Evolutionary conservation across 768 basidiomycete genomes (phyloP), one percentile per base, ranked within the genome.

Genomic region (Boletellus ananiceps): DNA sequence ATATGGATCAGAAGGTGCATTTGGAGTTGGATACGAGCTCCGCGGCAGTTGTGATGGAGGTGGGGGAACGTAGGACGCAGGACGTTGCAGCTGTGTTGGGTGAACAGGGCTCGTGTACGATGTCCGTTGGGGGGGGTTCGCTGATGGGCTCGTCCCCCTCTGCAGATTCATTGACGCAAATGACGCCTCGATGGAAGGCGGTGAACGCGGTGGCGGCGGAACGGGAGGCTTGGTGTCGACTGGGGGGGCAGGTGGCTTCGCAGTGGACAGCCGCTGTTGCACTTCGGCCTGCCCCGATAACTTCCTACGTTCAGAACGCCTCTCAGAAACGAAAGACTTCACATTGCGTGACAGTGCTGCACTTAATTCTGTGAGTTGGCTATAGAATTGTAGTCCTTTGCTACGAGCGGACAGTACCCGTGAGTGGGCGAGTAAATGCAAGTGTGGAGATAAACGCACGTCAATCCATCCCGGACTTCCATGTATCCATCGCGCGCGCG

Each of bases 301-400:
- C 11, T 72, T 70, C 16, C 88, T 83, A 8, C 93, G 77, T 63
- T 98, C 93, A 0, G 73, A 68, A 8, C 74, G 77, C 25, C 95
- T 75, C 15, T 77, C 71, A 0, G 76, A 69, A 8, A 92, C 72
- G 60, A 86, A 96, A 0, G 73, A 68, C 43, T 74, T 78, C 3
- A 81, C 78, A 48, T 82, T 83, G 4, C 74, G 67, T 32, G 75
- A 71, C 5, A 97, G 76, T 8, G 75, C 78, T 0, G 69, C 59
- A 11, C 82, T 74, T 33, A 94, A 68, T 15, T 82, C 81, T 0
- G 74, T 77, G 13, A 98, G 76, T 54, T 94, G 90, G 6, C 74
- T 75, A 64, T 99, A 97, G 68, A 95, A 99, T 38, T 86, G 82
- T 2, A 92, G 71, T 0, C 94, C 95, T 64, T 93, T 94, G 12